Evolutionary conservation across 495 filamentous ascomycete species (phyloP), one percentile per base, ranked within the genome.

Genomic region (Darksidea phi): DNA sequence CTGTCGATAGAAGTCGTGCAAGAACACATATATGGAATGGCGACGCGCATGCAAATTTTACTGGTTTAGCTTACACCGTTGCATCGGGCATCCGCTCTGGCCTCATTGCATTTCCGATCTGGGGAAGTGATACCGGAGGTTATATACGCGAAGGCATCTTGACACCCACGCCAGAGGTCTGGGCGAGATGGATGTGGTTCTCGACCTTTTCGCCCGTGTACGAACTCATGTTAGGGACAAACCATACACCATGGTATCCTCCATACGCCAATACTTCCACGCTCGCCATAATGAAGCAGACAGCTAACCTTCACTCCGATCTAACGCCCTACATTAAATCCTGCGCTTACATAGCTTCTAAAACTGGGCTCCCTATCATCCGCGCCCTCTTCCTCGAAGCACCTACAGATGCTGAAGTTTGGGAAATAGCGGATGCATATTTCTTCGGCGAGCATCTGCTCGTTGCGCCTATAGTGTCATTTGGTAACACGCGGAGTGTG

Each of bases 141-240:
- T 74, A 72, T 63, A 48, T 64, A 1, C 58, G 70, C 23, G 66
- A 51, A 28, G 50, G 58, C 7, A 28, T 17, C 10, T 51, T 63
- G 17, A 54, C 60, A 20, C 72, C 72, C 15, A 67, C 58, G 0
- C 66, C 69, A 47, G 72, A 74, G 55, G 53, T 74, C 17, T 74
- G 70, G 70, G 70, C 68, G 2, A 49, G 72, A 18, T 74, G 72
- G 72, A 74, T 74, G 70, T 66, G 64, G 62, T 74, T 74, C 54
- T 57, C 54, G 15, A 59, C 70, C 15, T 74, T 74, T 52, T 64
- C 60, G 12, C 68, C 70, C 21, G 64, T 69, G 37, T 74, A 72
- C 56, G 72, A 74, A 60, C 67, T 74, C 57, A 70, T 71, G 70
- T 61, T 74, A 12, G 72, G 70, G 2, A 71, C 72, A 8, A 63